Evolutionary conservation across 495 filamentous ascomycete species (phyloP), one percentile per base, ranked within the genome.

Genomic region (Penicillium cosmopolitanum): DNA sequence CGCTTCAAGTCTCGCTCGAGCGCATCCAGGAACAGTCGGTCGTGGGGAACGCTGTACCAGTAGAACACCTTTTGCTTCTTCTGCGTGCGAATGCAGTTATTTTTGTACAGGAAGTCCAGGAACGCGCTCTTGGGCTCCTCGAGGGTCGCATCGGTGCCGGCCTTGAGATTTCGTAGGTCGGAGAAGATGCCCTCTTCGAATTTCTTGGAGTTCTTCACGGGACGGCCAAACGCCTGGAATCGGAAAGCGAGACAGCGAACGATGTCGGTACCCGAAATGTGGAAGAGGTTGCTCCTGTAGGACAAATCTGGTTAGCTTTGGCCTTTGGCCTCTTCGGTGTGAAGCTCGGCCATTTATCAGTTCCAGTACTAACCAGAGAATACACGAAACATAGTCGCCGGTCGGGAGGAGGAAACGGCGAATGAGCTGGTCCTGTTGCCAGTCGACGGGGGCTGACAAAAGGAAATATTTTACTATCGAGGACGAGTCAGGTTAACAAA

Each of bases 1-100:
- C 95, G 85, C 85, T 98, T 98, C 72, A 98, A 75, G 70, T 98
- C 95, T 57, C 95, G 88, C 80, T 98, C 95, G 72, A 98, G 81
- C 46, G 95, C 95, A 81, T 98, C 95, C 55, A 98, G 87, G 77
- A 98, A 98, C 40, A 98, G 86, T 35, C 95, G 86, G 78, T 98
- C 95, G 73, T 98, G 95, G 7, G 95, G 95, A 54, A 98, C 95
- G 78, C 93, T 97, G 75, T 98, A 98, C 95, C 95, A 98, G 78
- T 97, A 98, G 67, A 98, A 98, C 64, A 98, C 95, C 81, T 98
- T 98, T 71, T 98, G 95, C 84, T 98, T 98, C 86, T 98, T 98
- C 76, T 98, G 95, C 25, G 95, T 98, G 63, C 95, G 86, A 66
- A 98, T 98, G 84, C 95, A 98, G 77, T 98, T 98, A 82, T 98